Evolutionary conservation across 2,329 filamentous ascomycete species (phyloP).

Genomic region (Monosporascus sp.): DNA sequence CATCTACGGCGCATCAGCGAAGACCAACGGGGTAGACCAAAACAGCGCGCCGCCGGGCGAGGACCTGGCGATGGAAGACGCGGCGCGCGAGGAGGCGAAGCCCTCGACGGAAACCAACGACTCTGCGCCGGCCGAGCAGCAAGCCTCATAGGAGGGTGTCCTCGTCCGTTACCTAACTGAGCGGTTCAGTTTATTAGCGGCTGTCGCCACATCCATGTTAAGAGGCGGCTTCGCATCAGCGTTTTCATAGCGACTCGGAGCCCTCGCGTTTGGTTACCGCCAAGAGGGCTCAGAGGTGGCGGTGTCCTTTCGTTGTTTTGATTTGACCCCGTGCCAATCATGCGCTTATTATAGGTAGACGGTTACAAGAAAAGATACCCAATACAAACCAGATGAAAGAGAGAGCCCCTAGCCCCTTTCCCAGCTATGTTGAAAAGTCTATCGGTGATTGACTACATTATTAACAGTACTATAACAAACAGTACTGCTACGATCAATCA

Average conservation of each 20-base stretch:
- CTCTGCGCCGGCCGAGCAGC: neutral
- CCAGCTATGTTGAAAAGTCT: no score
- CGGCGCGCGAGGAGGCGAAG: conserved; percentile 7
- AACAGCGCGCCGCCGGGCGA: conserved; percentile 6
- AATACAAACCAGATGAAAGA: neutral
- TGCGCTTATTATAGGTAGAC: neutral
- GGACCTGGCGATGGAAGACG: conserved; percentile 15
- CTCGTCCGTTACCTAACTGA: no score
- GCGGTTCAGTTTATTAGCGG: neutral
- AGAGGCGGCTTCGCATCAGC: neutral
- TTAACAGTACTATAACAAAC: no score
- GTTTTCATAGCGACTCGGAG: neutral
- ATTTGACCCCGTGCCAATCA: no score
- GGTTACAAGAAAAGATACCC: neutral
- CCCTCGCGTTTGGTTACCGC: no score
- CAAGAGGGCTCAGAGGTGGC: no score
- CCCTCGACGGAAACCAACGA: neutral
- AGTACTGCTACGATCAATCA: no score
- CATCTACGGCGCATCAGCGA: conserved; percentile 32
- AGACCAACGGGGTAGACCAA: conserved; percentile 16
- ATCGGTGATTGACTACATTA: no score
- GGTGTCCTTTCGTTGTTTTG: no score
- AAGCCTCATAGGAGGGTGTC: neutral
- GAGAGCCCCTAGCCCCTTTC: no score
- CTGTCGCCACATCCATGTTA: neutral